These are phyloP conservation scores for Boletus barrowsii DNA, from an alignment of 768 basidiomycete genomes.

Conservation along the genomic window DNA sequence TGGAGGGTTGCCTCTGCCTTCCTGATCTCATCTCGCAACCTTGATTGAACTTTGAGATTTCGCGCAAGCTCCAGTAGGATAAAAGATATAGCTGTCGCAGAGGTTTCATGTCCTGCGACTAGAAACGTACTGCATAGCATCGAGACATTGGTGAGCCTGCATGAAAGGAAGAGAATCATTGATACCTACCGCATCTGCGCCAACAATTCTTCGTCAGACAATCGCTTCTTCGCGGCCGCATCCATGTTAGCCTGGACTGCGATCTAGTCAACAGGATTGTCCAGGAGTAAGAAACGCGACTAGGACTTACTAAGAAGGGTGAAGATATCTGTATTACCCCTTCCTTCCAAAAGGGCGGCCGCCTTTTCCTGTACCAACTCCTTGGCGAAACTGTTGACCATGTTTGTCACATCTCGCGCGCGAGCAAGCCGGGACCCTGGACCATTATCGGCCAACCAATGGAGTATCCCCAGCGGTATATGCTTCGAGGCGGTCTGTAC, in stretches of 20 bases:
- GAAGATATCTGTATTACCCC: conserved; percentile 9
- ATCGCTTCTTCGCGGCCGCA: conserved; percentile 10
- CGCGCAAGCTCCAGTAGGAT: conserved; percentile 57
- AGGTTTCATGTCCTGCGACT: conserved; percentile 57
- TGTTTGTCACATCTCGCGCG: not conserved
- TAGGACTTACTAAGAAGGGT: conserved; percentile 38
- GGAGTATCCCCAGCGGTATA: not conserved
- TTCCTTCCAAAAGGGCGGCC: conserved; percentile 5
- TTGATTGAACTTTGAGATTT: conserved; percentile 52
- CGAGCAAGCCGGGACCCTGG: not conserved
- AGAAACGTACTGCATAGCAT: conserved; percentile 37
- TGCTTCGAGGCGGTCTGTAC: conserved; percentile 2
- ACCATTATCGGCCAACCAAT: not conserved
- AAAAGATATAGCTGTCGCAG: conserved; percentile 53
- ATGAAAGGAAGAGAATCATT: not conserved
- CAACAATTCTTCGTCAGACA: conserved; percentile 15
- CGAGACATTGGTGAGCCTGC: not conserved
- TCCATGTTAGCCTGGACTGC: conserved; percentile 24
- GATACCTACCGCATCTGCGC: conserved; percentile 13
- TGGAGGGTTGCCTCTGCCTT: not conserved
- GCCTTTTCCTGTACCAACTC: conserved; percentile 8
- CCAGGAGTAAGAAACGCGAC: too few species aligned
- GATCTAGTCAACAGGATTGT: not conserved
- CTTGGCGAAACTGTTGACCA: not conserved
- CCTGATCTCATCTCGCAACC: conserved; percentile 43